A percentile compares a stretch with the other conserved stretches of the same genome.
These are phyloP conservation scores for Fusarium sublunatum DNA, from an alignment of 2,329 filamentous ascomycete genomes.

Conservation along the genomic window DNA sequence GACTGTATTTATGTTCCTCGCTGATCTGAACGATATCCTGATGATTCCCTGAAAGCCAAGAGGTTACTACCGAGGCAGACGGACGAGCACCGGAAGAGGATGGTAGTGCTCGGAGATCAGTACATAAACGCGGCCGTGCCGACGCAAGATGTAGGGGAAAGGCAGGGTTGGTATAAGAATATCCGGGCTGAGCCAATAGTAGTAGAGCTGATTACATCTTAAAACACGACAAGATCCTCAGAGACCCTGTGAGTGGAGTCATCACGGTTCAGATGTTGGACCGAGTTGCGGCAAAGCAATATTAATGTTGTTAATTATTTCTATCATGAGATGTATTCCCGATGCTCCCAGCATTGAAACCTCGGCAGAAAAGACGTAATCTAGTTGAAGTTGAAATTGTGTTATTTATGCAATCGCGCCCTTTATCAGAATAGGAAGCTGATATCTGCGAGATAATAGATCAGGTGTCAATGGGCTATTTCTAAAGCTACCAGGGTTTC, in stretches of 20 bases:
- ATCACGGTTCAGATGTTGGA: constrained; percentile 1
- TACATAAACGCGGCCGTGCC: constrained; percentile 7
- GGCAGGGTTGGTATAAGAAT: constrained; percentile 8
- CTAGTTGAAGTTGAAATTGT: no score
- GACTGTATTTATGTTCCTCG: constrained; percentile 4
- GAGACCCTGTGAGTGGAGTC: constrained; percentile 12
- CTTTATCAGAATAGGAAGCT: no score
- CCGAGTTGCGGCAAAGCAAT: neutral
- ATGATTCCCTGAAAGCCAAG: neutral
- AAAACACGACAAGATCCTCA: constrained; percentile 19
- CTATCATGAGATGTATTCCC: no score
- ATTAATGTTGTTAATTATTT: no score
- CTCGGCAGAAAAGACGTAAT: no score
- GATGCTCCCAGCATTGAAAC: no score
- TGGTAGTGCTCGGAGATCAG: constrained; percentile 17
- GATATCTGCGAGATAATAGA: no score
- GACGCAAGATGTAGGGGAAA: constrained; percentile 7
- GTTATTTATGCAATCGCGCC: no score
- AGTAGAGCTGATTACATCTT: constrained; percentile 16
- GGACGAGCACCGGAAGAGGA: constrained; percentile 20
- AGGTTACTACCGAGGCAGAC: constrained; percentile 31
- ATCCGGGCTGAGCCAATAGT: constrained; percentile 7
- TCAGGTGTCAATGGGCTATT: no score
- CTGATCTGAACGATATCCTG: neutral
- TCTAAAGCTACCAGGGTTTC: no score